Evolutionary conservation across 148 eudicot genomes (phyloP), one percentile per base, ranked within the genome.

Genomic region (Talinum fruticosum): DNA sequence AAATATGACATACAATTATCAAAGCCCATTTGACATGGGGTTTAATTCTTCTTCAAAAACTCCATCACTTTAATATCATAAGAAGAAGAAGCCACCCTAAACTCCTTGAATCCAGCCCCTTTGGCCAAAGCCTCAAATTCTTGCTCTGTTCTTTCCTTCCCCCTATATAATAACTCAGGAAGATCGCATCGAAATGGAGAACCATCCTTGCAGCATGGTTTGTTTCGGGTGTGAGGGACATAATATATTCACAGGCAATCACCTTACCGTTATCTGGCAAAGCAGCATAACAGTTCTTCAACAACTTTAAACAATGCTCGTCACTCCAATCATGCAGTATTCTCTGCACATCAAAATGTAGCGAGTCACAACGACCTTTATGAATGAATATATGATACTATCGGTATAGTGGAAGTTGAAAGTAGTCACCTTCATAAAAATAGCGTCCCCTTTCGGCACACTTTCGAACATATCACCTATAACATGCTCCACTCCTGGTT

Each of bases 231-330:
- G 45, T 66, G 23, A 49, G 35, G 0, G 77, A 73, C 1, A 73
- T 35, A 21, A 79, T 49, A 67, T 66, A 66, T 14, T 79, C 82
- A 10, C 64, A 73, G 13, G 66, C 28, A 38, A 79, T 74, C 23
- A 74, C 66, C 49, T 79, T 79, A 12, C 82, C 82, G 32, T 79
- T 34, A 66, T 79, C 73, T 4, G 78, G 73, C 18, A 79, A 62
- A 14, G 82, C 73, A 34, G 33, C 59, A 30, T 79, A 53, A 38
- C 82, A 64, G 51, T 73, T 79, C 51, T 79, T 73, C 66, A 79
- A 38, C n/a, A 79, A 24, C 66, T 73, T 79, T 5, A 64, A 3
- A 37, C 82, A 79, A 0, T 66, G 47, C 36, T 79, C 77, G 15
- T 79, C 82, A 37, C 73, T 41, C 75, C 69, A 74, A 24, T 33